Evolutionary conservation across 352 stramenopile genomes (phyloP), one percentile per base, ranked within the genome.

Genomic region (Phytophthora crassamura): DNA sequence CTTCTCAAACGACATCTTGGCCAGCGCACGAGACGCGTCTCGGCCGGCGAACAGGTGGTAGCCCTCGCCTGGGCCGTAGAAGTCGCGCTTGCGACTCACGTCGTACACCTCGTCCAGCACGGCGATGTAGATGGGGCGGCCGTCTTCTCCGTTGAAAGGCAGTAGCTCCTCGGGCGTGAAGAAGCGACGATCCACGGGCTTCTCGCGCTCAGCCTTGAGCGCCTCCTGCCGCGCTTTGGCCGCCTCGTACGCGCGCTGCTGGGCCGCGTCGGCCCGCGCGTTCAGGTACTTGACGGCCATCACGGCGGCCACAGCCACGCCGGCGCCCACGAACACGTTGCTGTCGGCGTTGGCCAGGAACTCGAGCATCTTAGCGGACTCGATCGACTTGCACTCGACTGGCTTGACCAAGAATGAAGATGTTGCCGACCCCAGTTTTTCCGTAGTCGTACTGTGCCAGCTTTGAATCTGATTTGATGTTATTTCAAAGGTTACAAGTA

Each of bases 21-120:
- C 96, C 54, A 99, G 78, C 16, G 95, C 93, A 16, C 89, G 89
- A 4, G 95, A 98, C 54, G 93, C 97, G 62, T 99, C 96, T 36
- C 93, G 90, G 2, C 97, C 96, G 0, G 97, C 95, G 80, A 99
- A 99, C 12, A 97, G 66, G 83, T 98, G 92, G 77, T 99, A 99
- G n/a, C 87, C 86, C 40, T 93, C 96, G n/a, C 84, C 94, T 0
- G 95, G 95, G 14, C 97, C 97, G 70, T 99, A 99, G 74, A 98
- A 98, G 66, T 99, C 90, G 28, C 86, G 75, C 69, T 96, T 98
- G 57, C 84, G 80, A 50, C 88, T 98, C 61, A 99, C 96, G 75
- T 99, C 97, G 82, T 99, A 99, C 3, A 99, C 93, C 45, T 97
- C 93, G 34, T 97, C 95, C 65, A 95, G 80, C n/a, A 99, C 63